Conservation (phyloP, 176 grass and related monocot genomes). For the Aegilops longissima region DNA sequence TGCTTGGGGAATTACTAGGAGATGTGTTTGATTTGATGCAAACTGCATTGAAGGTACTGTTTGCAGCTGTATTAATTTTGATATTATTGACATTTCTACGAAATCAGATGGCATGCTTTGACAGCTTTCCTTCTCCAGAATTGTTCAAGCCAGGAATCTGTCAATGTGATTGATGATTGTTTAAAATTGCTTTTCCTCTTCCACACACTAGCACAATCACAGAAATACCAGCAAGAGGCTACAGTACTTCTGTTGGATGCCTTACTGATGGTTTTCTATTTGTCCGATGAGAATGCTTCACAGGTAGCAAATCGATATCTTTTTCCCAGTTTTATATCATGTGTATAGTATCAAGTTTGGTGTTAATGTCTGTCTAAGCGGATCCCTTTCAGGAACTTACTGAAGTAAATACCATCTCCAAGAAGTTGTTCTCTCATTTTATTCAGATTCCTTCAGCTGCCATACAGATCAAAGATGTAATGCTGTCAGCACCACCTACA, state of each 20-base stretch:
- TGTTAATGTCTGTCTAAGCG: slow-evolving; percentile 6
- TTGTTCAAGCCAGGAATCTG: slow-evolving; percentile 66
- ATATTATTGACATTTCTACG: slow-evolving; percentile 7
- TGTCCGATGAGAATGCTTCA: slow-evolving; percentile 51
- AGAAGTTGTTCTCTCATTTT: slow-evolving; percentile 82
- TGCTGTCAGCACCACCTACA: slow-evolving; percentile 65
- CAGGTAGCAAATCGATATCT: slow-evolving; percentile 44
- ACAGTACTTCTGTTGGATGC: slow-evolving; percentile 76
- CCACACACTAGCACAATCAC: slow-evolving; percentile 66
- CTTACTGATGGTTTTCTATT: slow-evolving; percentile 70
- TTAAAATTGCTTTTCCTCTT: slow-evolving; percentile 85
- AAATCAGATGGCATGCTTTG: slow-evolving; percentile 16
- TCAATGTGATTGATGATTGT: slow-evolving; percentile 71
- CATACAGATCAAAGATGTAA: slow-evolving; percentile 81
- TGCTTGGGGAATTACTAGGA: slow-evolving; percentile 63
- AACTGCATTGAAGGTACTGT: slow-evolving; percentile 68
- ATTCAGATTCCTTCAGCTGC: slow-evolving; percentile 86
- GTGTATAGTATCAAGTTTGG: neutral
- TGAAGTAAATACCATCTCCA: slow-evolving; percentile 72
- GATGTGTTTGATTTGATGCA: slow-evolving; percentile 75
- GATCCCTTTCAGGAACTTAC: slow-evolving; percentile 60
- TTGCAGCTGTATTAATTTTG: slow-evolving; percentile 31
- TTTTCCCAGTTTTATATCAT: neutral
- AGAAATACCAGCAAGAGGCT: slow-evolving; percentile 58
- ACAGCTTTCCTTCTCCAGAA: slow-evolving; percentile 56